Evolutionary conservation across 176 grass and related monocot genomes (phyloP), one percentile per base, ranked within the genome.

Genomic region (Rhynchospora pubera): DNA sequence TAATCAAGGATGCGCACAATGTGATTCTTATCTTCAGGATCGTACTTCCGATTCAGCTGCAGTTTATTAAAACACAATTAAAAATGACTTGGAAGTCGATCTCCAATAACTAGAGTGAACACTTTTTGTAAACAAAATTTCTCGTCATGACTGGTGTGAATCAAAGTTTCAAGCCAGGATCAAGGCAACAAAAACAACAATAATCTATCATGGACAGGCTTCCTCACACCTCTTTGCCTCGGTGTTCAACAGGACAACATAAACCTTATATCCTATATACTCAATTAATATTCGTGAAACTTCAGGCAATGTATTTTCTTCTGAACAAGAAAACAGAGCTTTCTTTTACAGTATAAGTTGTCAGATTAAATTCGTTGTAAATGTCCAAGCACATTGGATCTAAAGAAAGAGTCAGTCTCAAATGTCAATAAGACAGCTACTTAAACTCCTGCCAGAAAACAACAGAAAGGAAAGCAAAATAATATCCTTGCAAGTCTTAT

Each of bases 1-100:
- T 90, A 96, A 87, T 99, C 97, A 83, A 99, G 86, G 84, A 96
- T 96, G 26, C 97, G 89, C 8, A 99, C 97, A 84, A 99, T 99
- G 80, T 99, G 91, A 81, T 96, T 84, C 82, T 91, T 84, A 91
- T 96, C 91, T 88, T 96, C 91, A 83, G 97, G 97, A 87, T 99
- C 93, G 87, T 89, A 96, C 60, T 89, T 96, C 16, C 85, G 81
- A 81, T 99, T 99, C 83, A 99, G 84, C 97, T 99, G 91, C 77
- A 91, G 71, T 66, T 72, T 67, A 28, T 87, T 32, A 82, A n/a
- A 51, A 65, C 11, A 82, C 45, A 44, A 67, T 66, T 65, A 11
- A 81, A 65, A 77, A 77, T 34, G 50, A 77, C 72, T 55, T 56
- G 13, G 12, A 50, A 56, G 48, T 76, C 24, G 9, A 77, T 32